Conservation (phyloP, 2,329 filamentous ascomycete genomes). For the Trichoderma brevicompactum region DNA sequence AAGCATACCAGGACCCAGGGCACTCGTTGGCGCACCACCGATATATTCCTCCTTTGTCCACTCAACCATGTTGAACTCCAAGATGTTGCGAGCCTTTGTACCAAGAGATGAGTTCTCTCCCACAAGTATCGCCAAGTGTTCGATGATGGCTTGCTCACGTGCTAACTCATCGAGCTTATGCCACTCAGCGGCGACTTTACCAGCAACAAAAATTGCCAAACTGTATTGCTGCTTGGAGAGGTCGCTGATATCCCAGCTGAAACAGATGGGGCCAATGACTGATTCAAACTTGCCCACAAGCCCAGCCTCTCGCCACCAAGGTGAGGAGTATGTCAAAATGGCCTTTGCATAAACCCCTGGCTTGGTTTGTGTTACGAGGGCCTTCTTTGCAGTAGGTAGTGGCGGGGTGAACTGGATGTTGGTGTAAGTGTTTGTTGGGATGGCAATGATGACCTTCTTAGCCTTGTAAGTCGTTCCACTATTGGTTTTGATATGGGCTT, state of each 20-base stretch:
- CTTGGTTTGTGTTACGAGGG: slow-evolving; percentile 38
- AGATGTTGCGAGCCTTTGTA: slow-evolving; percentile 22
- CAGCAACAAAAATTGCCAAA: too few relatives aligned
- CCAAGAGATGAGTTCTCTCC: slow-evolving; percentile 26
- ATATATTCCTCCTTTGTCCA: slow-evolving; percentile 33
- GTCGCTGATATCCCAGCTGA: slow-evolving; percentile 38
- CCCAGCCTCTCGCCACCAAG: slow-evolving; percentile 51
- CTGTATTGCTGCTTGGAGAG: too few relatives aligned
- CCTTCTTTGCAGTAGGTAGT: slow-evolving; percentile 38
- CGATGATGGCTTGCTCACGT: slow-evolving; percentile 30
- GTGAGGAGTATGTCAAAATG: slow-evolving; percentile 47
- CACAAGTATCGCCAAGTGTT: slow-evolving; percentile 32
- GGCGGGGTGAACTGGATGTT: not conserved
- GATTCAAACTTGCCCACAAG: slow-evolving; percentile 50
- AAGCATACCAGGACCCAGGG: too few relatives aligned
- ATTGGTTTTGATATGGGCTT: slow-evolving; percentile 31
- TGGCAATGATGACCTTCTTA: slow-evolving; percentile 37
- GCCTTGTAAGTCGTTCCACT: slow-evolving; percentile 28
- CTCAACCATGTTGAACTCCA: slow-evolving; percentile 31
- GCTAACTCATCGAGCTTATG: slow-evolving; percentile 29
- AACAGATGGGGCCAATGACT: slow-evolving; percentile 37
- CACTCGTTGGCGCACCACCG: slow-evolving; percentile 30
- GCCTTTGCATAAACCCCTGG: slow-evolving; percentile 45
- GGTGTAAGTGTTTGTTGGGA: slow-evolving; percentile 29
- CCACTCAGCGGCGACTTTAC: slow-evolving; percentile 36